phyloP scores from a whole-genome alignment of 495 filamentous ascomycete genomes.

The Penicillium pancosmium region DNA sequence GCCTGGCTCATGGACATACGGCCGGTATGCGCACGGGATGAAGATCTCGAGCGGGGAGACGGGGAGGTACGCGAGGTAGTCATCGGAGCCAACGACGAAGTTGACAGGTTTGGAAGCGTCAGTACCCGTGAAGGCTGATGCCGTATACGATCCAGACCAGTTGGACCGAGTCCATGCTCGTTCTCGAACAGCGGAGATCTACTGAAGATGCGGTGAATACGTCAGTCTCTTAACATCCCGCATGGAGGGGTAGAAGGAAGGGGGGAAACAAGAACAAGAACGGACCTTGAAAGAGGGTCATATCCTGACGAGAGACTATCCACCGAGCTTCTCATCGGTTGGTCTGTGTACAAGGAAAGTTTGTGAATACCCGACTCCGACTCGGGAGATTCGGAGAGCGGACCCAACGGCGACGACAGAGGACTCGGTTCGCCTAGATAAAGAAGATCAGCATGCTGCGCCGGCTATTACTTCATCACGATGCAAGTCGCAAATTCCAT shows the following conservation, averaged over 20 bases:
- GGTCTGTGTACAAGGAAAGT: conserved; percentile 49
- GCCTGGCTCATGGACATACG: conserved; percentile 66
- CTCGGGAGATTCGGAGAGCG: conserved; percentile 47
- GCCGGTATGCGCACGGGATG: conserved; percentile 54
- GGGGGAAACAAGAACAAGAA: neutral
- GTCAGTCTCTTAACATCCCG: conserved; percentile 43
- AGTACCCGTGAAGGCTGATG: conserved; percentile 70
- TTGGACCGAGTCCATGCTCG: conserved; percentile 64
- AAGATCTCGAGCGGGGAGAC: conserved; percentile 54
- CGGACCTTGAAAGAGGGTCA: conserved; percentile 49
- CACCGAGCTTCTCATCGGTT: conserved; percentile 44
- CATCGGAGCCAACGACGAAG: conserved; percentile 56
- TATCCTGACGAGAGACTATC: conserved; percentile 46
- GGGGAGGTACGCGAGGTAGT: conserved; percentile 63
- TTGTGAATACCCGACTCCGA: conserved; percentile 56
- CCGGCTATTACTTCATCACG: neutral
- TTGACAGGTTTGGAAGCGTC: conserved; percentile 67
- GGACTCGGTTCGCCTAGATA: conserved; percentile 49
- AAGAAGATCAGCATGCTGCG: conserved; percentile 26
- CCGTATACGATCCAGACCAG: conserved; percentile 89
- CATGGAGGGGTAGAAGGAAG: conserved; percentile 38
- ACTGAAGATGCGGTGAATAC: conserved; percentile 44
- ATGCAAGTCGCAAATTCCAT: conserved; percentile 10
- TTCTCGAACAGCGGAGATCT: conserved; percentile 64
- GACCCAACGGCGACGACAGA: conserved; percentile 48